Evolutionary conservation across 805 yeast species (phyloP).

Genomic region (Myxozyma lipomycoides): DNA sequence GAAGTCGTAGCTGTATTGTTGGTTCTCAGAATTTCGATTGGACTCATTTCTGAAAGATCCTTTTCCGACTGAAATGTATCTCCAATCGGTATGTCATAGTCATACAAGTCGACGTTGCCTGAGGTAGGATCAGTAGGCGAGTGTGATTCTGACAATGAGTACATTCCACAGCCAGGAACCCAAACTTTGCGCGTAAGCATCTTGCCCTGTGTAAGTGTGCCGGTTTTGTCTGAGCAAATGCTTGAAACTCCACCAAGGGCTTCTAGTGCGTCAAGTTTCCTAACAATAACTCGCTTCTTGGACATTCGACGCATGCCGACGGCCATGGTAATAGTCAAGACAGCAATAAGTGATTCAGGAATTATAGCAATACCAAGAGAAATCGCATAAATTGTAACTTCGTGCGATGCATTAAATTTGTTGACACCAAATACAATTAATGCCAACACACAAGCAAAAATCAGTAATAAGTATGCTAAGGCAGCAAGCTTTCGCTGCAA

Average conservation of each 20-base stretch:
- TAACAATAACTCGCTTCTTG: slow-evolving; percentile 63
- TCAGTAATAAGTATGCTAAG: slow-evolving; percentile 68
- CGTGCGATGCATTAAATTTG: slow-evolving; percentile 64
- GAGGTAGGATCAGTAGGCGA: slow-evolving; percentile 62
- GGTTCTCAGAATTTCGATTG: slow-evolving; percentile 27
- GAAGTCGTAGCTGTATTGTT: background rate
- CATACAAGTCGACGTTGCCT: slow-evolving; percentile 44
- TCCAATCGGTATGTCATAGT: background rate
- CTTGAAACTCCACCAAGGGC: slow-evolving; percentile 76
- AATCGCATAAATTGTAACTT: slow-evolving; percentile 84
- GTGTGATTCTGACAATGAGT: slow-evolving; percentile 49
- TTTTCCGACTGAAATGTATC: slow-evolving; percentile 2
- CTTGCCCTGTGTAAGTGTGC: slow-evolving; percentile 75
- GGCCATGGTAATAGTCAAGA: slow-evolving; percentile 81
- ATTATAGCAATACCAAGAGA: slow-evolving; percentile 81
- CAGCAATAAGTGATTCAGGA: slow-evolving; percentile 76
- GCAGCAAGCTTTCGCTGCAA: slow-evolving; percentile 69
- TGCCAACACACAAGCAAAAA: slow-evolving; percentile 79
- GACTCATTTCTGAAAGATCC: slow-evolving; percentile 5
- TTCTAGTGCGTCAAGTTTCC: slow-evolving; percentile 73
- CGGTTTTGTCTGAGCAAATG: slow-evolving; percentile 79
- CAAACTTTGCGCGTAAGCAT: slow-evolving; percentile 70
- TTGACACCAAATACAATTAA: slow-evolving; percentile 85
- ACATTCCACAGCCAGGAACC: slow-evolving; percentile 62
- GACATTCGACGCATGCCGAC: slow-evolving; percentile 73